Evolutionary conservation across 208 protist species (phyloP).

Genomic region (Trypanosoma cruzi): DNA sequence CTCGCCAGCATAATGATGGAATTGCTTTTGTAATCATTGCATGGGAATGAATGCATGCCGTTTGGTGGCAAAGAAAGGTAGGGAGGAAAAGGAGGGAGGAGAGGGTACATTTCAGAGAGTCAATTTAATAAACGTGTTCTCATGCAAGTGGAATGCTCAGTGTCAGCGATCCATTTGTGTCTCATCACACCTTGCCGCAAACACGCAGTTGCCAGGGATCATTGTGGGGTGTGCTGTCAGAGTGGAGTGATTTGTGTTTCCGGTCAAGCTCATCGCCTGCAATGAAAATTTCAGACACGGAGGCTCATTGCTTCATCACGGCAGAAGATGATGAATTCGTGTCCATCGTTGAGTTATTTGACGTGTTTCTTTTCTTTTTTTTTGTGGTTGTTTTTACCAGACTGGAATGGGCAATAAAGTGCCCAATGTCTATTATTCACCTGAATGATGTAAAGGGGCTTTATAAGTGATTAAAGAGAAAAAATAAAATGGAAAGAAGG

Average conservation of each 20-base stretch:
- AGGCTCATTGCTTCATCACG: not conserved
- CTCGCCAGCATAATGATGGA: conserved; percentile 57
- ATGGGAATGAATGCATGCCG: too few species aligned
- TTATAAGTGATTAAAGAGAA: too few species aligned
- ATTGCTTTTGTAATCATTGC: conserved; percentile 42
- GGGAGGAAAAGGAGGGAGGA: conserved; percentile 4
- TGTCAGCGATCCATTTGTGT: conserved; percentile 31
- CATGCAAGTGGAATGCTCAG: conserved; percentile 19
- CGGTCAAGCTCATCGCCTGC: conserved; percentile 5
- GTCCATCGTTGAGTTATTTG: too few species aligned
- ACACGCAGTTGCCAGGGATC: too few species aligned
- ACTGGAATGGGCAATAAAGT: too few species aligned
- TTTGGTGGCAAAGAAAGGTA: not conserved
- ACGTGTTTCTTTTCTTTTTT: too few species aligned
- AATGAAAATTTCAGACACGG: conserved; percentile 6
- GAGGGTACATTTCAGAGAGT: conserved; percentile 6
- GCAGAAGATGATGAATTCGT: too few species aligned
- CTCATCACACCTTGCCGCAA: conserved; percentile 8
- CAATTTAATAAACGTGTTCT: conserved; percentile 9
- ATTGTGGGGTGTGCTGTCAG: conserved; percentile 21
- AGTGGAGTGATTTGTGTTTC: conserved; percentile 46
- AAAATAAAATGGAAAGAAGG: too few species aligned
- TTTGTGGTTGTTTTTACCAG: too few species aligned
- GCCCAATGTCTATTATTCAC: too few species aligned
- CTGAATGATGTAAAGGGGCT: too few species aligned